Evolutionary conservation across 192 early-diverging fungal genomes (phyloP), one percentile per base, ranked within the genome.

Genomic region (Podila verticillata): DNA sequence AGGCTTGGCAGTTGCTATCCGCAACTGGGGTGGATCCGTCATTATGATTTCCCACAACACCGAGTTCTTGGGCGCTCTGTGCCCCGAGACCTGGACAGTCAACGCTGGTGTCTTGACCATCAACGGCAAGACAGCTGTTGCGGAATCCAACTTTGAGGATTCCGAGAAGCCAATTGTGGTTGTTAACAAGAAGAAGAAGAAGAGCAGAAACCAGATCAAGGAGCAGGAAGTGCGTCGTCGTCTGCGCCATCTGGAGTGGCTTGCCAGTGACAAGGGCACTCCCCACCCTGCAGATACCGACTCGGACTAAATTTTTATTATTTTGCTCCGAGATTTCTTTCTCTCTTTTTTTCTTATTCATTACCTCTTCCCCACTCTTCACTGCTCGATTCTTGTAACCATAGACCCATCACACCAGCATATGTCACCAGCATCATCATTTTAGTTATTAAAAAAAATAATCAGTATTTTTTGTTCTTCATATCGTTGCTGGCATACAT

Each of bases 1-100:
- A 86, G 92, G 87, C 58, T 83, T 94, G 79, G 93, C 92, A 30
- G 89, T 85, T 63, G 92, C 92, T 72, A 93, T 94, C 82, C 86
- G 86, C 63, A 88, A 88, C 47, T 94, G 87, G 84, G 90, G 89
- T 35, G 92, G 93, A 63, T 90, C 90, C 73, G 91, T 95, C 58
- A 87, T 95, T 29, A 91, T 95, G 86, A 93, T 95, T 85, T 93
- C 93, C 73, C 93, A 95, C 89, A 91, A 91, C 80, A 81, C 79
- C 62, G 93, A 95, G 83, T 95, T 95, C 82, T 90, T 92, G 58
- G 73, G 80, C 13, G 89, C 90, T 32, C 85, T 93, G 60, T 93
- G 91, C 83, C 88, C 88, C 60, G 93, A 94, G 84, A 84, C 85
- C 49, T 94, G 93, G 93, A 72, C 85, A 39, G 85, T 94, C 63